Evolutionary conservation across 2,329 filamentous ascomycete species (phyloP), one percentile per base, ranked within the genome.

Genomic region (Xylariaceae sp.): DNA sequence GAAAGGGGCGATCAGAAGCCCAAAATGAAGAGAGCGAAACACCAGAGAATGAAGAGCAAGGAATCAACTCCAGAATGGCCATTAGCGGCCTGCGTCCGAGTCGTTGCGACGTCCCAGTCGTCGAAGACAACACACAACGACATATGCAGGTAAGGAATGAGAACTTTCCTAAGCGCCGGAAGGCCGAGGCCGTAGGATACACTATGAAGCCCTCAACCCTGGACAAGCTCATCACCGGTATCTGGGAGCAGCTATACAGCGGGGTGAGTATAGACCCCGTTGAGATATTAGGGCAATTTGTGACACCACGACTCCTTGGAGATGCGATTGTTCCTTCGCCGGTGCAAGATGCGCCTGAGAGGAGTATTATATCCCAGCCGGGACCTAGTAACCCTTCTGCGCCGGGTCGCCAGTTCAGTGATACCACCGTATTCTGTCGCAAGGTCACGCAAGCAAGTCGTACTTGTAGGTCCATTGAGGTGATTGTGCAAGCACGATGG

Each of bases 401-500:
- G 9, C 30, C 53, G 10, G 59, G 55, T 45, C 55, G 55, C 2
- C 67, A 67, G 15, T 73, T 73, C 58, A 72, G 66, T 57, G 68
- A 65, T 52, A 71, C 68, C 45, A 73, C 71, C 53, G 58, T 67
- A 6, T 68, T 73, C 57, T 73, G 70, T 61, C 66, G 69, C 10
- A 74, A 63, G 62, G 66, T 72, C 0, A 72, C 71, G 11, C 70
- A 73, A 59, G 71, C 79, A n/a, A 81, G 78, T 64, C 76, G 80
- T 11, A 78, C 80, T 1, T 82, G 77, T 56, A 73, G 81, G n/a
- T 80, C 80, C 0, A 72, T 83, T n/a, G 81, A 84, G 66, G 81
- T 84, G 59, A 80, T 84, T 23, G 79, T 84, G 1, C 81, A 84
- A 65, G 80, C 81, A 3, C 77, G 79, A 35, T 84, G 82, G 82